phyloP scores from a whole-genome alignment of 495 filamentous ascomycete genomes.

The Parathielavia appendiculata region DNA sequence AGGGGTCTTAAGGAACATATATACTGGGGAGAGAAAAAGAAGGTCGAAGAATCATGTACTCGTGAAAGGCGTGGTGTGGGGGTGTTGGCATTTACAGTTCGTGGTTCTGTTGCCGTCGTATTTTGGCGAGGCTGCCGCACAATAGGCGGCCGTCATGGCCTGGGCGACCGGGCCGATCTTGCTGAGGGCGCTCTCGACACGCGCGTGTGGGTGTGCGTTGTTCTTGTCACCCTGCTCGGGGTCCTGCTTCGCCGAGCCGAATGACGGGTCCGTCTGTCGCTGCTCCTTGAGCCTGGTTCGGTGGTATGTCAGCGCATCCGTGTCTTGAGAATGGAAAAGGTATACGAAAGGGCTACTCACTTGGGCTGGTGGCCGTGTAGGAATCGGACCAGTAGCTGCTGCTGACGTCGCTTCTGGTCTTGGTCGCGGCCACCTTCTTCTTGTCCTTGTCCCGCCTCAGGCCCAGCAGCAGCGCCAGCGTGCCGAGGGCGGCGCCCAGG shows the following conservation, averaged over 20 bases:
- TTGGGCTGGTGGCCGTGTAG: conserved; percentile 44
- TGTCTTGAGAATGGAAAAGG: background rate
- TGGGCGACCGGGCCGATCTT: conserved; percentile 18
- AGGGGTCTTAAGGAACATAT: background rate
- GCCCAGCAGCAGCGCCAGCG: conserved; percentile 68
- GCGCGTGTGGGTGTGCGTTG: conserved; percentile 26
- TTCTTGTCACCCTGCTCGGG: conserved; percentile 27
- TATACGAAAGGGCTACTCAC: conserved; percentile 33
- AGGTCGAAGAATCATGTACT: conserved; percentile 6
- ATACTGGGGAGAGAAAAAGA: conserved; percentile 8
- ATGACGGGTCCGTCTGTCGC: conserved; percentile 30
- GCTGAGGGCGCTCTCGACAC: conserved; percentile 28
- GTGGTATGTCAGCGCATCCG: conserved; percentile 18
- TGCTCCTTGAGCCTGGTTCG: conserved; percentile 39
- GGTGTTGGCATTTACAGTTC: conserved; percentile 10
- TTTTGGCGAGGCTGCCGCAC: background rate
- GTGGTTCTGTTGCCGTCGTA: background rate
- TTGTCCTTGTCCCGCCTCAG: conserved; percentile 59
- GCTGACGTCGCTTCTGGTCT: conserved; percentile 46
- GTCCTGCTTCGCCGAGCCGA: conserved; percentile 21
- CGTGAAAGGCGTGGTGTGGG: conserved; percentile 1
- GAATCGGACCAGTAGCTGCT: conserved; percentile 46
- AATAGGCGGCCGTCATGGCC: background rate
- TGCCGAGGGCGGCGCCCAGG: conserved; percentile 58
- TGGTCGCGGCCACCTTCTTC: conserved; percentile 36